Evolutionary conservation across 108 stramenopile genomes (phyloP).

Genomic region (Cyclotella baltica): DNA sequence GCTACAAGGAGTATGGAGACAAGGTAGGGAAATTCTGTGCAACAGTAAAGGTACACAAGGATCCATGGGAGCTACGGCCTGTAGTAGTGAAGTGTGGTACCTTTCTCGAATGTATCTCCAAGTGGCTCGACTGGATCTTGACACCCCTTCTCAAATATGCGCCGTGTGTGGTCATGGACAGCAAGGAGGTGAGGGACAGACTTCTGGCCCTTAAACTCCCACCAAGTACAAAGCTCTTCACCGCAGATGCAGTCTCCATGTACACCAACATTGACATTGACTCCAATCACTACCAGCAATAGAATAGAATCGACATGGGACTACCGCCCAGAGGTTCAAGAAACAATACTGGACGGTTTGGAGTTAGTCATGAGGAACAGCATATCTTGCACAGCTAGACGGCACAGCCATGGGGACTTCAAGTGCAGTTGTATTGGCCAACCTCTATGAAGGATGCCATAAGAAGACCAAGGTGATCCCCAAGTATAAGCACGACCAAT

Average conservation of each 20-base stretch:
- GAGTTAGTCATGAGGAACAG: slow-evolving; percentile 18
- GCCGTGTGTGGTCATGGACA: background rate
- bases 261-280: slow-evolving; percentile 44
- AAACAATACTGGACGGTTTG: slow-evolving; percentile 9
- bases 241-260: slow-evolving; percentile 45
- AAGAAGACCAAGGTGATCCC: slow-evolving; percentile 1
- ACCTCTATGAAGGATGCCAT: slow-evolving; percentile 21
- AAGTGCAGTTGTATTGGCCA: slow-evolving; percentile 19
- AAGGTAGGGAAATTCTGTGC: background rate
- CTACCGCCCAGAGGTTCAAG: background rate
- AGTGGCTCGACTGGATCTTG: background rate
- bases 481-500: background rate
- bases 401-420: slow-evolving; percentile 37
- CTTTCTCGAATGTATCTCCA: background rate
- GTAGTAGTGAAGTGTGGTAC: background rate
- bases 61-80: background rate
- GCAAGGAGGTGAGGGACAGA: background rate
- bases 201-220: slow-evolving; percentile 8
- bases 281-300: background rate
- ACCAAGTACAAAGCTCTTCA: slow-evolving; percentile 22
- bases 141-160: background rate
- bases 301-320: background rate
- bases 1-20: background rate
- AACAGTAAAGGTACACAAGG: too few relatives aligned
- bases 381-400: slow-evolving; percentile 10